Conservation (phyloP, 2,329 filamentous ascomycete species). For the Colletotrichum tropicale region DNA sequence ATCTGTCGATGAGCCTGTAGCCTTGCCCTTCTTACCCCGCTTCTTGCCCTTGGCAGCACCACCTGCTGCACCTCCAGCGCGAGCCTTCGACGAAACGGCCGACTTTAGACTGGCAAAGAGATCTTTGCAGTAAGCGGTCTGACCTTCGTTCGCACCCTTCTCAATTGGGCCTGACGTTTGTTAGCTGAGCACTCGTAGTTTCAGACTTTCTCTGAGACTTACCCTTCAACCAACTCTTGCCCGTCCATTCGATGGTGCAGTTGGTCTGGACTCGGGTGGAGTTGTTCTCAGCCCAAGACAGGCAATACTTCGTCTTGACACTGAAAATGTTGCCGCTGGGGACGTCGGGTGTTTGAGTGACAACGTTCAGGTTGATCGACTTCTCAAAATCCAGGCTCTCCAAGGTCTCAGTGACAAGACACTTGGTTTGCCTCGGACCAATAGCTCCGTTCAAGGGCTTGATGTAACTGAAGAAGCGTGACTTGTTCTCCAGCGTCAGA, state of each 20-base stretch:
- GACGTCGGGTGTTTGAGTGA: conserved; percentile 91
- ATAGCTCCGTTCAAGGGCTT: conserved; percentile 86
- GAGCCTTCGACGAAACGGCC: conserved; percentile 70
- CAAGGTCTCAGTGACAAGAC: conserved; percentile 84
- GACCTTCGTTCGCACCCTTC: conserved; percentile 91
- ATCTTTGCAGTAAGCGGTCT: conserved; percentile 81
- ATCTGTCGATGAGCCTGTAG: conserved; percentile 48
- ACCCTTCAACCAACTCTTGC: conserved; percentile 99
- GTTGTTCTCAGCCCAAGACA: conserved; percentile 90
- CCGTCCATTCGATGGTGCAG: conserved; percentile 92
- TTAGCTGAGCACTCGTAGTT: conserved; percentile 30
- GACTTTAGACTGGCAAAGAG: conserved; percentile 76
- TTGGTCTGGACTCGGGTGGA: conserved; percentile 85
- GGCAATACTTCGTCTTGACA: conserved; percentile 92
- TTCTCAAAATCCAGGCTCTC: conserved; percentile 88
- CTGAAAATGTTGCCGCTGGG: conserved; percentile 91
- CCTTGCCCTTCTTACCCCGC: conserved; percentile 60
- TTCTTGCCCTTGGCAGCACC: conserved; percentile 64
- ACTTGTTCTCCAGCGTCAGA: conserved; percentile 74
- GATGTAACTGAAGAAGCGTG: conserved; percentile 83
- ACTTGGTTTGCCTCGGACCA: conserved; percentile 93
- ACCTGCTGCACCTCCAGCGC: conserved; percentile 49
- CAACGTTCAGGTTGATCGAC: conserved; percentile 79
- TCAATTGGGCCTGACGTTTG: conserved; percentile 80
- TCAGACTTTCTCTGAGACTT: conserved; percentile 30